These are phyloP conservation scores for Metschnikowia aberdeeniae DNA, from an alignment of 805 yeast species.

Conservation along the genomic window DNA sequence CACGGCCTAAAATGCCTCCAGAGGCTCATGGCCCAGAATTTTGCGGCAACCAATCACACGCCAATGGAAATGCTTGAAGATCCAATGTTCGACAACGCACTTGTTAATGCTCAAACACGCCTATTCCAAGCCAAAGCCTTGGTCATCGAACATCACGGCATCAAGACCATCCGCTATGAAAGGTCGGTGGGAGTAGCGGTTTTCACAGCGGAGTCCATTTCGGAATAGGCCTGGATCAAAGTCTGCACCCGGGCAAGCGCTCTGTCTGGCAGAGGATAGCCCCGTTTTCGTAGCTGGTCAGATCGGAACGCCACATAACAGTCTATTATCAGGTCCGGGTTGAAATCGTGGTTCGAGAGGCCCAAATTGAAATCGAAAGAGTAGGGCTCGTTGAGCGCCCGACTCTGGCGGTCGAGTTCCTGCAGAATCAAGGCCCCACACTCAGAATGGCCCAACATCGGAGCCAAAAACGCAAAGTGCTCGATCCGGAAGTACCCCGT, in stretches of 20 bases:
- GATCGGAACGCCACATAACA: constrained; percentile 1
- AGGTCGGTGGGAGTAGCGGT: background rate
- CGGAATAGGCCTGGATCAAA: background rate
- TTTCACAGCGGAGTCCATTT: background rate
- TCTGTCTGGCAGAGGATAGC: constrained; percentile 7
- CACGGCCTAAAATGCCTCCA: no score
- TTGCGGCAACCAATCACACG: no score
- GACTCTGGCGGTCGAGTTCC: constrained; percentile 12
- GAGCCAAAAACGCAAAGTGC: constrained; percentile 19
- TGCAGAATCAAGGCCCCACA: constrained; percentile 13
- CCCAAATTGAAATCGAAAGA: constrained; percentile 24
- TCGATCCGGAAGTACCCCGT: constrained; percentile 8
- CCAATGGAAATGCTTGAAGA: no score
- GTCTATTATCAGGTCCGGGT: constrained; percentile 17
- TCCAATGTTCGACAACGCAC: no score
- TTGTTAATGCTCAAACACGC: no score
- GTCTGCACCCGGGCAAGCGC: constrained; percentile 7
- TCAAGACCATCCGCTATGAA: no score
- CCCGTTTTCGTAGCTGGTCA: constrained; percentile 1
- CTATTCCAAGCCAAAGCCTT: no score
- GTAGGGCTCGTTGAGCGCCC: constrained; percentile 14
- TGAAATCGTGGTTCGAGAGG: constrained; percentile 26
- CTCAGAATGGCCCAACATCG: constrained; percentile 13
- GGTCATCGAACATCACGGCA: no score
- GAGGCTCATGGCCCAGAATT: no score